Percentiles rank a stretch among this genome's conserved stretches.
These are phyloP conservation scores for Solanum pinnatisectum DNA, from an alignment of 257 asterid genomes.

Conservation along the genomic window DNA sequence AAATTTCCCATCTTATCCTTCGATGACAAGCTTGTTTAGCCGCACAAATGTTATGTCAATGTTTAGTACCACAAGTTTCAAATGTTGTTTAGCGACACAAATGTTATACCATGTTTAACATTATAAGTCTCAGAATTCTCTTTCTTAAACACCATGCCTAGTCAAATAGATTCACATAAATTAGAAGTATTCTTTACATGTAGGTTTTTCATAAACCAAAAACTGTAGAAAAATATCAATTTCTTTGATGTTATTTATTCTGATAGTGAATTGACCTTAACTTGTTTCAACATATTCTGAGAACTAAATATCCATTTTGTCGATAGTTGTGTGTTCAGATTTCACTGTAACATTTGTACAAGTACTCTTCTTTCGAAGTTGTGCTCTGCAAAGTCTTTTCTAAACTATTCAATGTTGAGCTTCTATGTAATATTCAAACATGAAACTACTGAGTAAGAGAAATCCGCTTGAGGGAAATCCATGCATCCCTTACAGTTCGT, in stretches of 20 bases:
- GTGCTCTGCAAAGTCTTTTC: background rate
- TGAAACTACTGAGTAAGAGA: background rate
- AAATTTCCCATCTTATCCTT: background rate
- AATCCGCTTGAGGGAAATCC: too few species aligned
- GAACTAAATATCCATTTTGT: background rate
- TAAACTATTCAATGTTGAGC: background rate
- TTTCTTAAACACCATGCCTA: background rate
- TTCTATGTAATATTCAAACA: background rate
- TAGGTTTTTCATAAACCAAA: background rate
- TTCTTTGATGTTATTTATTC: background rate
- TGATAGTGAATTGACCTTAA: background rate
- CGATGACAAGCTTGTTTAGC: background rate
- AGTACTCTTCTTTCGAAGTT: background rate
- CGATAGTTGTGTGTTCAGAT: background rate
- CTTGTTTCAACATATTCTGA: background rate
- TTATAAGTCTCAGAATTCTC: background rate
- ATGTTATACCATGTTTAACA: background rate
- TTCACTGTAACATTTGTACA: background rate
- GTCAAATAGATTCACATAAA: background rate
- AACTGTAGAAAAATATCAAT: background rate
- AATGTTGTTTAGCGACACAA: background rate
- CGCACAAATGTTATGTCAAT: background rate
- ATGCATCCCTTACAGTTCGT: background rate
- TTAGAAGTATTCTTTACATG: background rate
- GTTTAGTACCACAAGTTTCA: background rate